phyloP scores from a whole-genome alignment of 306 rosid species.

The Begonia masoniana region DNA sequence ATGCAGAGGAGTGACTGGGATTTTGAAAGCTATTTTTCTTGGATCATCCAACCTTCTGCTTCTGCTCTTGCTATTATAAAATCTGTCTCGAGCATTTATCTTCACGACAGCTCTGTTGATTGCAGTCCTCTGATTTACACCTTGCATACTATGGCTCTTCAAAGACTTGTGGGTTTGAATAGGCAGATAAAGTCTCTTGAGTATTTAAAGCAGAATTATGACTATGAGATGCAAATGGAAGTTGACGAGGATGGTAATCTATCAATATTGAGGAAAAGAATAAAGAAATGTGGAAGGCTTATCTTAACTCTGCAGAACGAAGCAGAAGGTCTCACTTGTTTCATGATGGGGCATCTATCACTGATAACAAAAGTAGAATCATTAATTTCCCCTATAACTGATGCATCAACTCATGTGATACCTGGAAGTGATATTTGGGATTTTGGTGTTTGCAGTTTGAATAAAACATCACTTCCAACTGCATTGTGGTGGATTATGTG shows the following conservation, averaged over 20 bases:
- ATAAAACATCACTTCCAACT: conserved; percentile 46
- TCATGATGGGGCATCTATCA: conserved; percentile 51
- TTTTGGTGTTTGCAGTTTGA: conserved; percentile 30
- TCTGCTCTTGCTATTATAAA: conserved; percentile 53
- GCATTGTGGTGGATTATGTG: conserved; percentile 76
- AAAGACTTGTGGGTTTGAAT: conserved; percentile 79
- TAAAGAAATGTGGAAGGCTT: conserved; percentile 13
- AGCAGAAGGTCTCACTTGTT: conserved; percentile 56
- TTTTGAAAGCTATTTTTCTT: conserved; percentile 55
- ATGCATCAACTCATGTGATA: conserved; percentile 21
- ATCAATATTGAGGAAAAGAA: conserved; percentile 19
- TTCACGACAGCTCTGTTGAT: conserved; percentile 19
- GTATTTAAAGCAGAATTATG: conserved; percentile 45
- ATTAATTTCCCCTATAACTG: conserved; percentile 19
- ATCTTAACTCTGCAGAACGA: conserved; percentile 51
- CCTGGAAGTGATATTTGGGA: conserved; percentile 42
- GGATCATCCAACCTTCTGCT: conserved; percentile 59
- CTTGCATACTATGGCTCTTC: conserved; percentile 70
- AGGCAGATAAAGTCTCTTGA: conserved; percentile 43
- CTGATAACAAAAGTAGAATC: conserved; percentile 31
- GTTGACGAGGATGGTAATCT: conserved; percentile 20
- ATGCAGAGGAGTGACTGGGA: conserved; percentile 54
- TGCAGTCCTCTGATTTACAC: conserved; percentile 44
- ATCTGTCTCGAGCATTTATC: conserved; percentile 40
- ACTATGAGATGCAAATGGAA: conserved; percentile 18